phyloP scores from a whole-genome alignment of 2,329 filamentous ascomycete species.

The Cyphellophora europaea region DNA sequence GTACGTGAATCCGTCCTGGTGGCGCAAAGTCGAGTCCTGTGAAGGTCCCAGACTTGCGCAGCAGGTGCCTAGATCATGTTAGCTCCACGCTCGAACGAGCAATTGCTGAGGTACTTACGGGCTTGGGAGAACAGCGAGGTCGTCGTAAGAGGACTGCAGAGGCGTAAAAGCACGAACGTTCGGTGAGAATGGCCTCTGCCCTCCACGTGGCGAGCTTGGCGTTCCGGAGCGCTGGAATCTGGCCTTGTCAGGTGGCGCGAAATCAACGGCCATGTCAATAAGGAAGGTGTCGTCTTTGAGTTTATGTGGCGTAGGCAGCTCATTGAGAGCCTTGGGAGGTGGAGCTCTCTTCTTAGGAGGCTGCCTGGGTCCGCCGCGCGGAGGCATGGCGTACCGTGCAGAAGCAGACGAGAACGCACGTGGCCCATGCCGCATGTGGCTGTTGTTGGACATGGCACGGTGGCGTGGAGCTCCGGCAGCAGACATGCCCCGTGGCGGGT shows the following conservation, averaged over 20 bases:
- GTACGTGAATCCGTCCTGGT: conserved; percentile 36
- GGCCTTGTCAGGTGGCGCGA: conserved; percentile 66
- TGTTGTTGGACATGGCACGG: conserved; percentile 18
- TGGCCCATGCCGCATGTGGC: conserved; percentile 39
- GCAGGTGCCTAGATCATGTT: conserved; percentile 29
- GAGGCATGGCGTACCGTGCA: conserved; percentile 29
- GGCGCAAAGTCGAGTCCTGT: conserved; percentile 41
- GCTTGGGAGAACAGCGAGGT: conserved; percentile 76
- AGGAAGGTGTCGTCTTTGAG: conserved; percentile 74
- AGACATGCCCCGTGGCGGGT: conserved; percentile 25
- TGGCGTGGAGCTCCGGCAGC: conserved; percentile 25
- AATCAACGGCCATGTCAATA: conserved; percentile 58
- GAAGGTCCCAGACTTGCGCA: conserved; percentile 40
- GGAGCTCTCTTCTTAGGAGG: conserved; percentile 50
- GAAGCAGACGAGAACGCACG: conserved; percentile 58
- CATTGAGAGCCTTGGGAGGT: conserved; percentile 63
- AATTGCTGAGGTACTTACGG: conserved; percentile 61
- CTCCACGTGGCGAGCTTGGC: conserved; percentile 51
- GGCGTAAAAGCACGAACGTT: conserved; percentile 66
- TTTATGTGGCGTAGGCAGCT: conserved; percentile 76
- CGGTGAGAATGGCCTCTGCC: conserved; percentile 61
- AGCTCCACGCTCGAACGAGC: conserved; percentile 3
- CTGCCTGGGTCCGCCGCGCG: conserved; percentile 31
- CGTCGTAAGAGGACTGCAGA: conserved; percentile 74
- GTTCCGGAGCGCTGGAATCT: conserved; percentile 60